Evolutionary conservation across 495 filamentous ascomycete species (phyloP).

Genomic region (Penicillium lagena): DNA sequence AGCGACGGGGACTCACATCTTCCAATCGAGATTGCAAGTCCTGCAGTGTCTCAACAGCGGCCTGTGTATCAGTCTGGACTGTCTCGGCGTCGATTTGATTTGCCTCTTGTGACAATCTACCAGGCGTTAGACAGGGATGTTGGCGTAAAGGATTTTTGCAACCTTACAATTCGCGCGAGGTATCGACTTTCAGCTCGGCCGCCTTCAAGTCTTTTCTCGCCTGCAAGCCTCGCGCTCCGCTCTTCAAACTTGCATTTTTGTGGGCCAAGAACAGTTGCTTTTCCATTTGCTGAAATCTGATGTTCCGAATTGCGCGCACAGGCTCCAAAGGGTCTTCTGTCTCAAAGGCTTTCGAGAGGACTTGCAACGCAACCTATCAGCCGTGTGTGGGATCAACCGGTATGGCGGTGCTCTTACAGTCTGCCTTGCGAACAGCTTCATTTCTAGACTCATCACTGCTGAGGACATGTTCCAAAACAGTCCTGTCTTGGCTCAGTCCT

Average conservation of each 20-base stretch:
- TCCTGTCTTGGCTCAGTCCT: slow-evolving; percentile 12
- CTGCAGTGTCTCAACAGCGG: slow-evolving; percentile 54
- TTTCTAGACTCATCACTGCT: slow-evolving; percentile 56
- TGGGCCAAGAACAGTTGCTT: slow-evolving; percentile 59
- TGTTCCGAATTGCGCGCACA: slow-evolving; percentile 50
- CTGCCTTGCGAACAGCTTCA: slow-evolving; percentile 49
- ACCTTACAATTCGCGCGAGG: slow-evolving; percentile 45
- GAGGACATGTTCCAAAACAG: slow-evolving; percentile 63
- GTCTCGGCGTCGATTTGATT: slow-evolving; percentile 47
- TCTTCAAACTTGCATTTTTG: slow-evolving; percentile 65
- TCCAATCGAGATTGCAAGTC: slow-evolving; percentile 53
- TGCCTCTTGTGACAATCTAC: slow-evolving; percentile 46
- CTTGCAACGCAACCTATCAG: slow-evolving; percentile 8
- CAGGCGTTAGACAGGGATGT: background rate
- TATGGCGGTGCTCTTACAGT: slow-evolving; percentile 35
- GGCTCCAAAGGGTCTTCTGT: slow-evolving; percentile 47
- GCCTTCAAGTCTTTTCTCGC: slow-evolving; percentile 63
- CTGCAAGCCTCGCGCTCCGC: slow-evolving; percentile 64
- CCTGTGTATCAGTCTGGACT: slow-evolving; percentile 54
- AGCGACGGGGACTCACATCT: slow-evolving; percentile 23
- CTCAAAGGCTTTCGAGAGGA: slow-evolving; percentile 39
- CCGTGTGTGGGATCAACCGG: background rate
- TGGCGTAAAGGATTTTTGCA: background rate
- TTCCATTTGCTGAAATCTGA: slow-evolving; percentile 52
- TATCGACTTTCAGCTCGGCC: slow-evolving; percentile 55